phyloP scores from a whole-genome alignment of 2,329 filamentous ascomycete genomes.

The Trichothecium roseum region DNA sequence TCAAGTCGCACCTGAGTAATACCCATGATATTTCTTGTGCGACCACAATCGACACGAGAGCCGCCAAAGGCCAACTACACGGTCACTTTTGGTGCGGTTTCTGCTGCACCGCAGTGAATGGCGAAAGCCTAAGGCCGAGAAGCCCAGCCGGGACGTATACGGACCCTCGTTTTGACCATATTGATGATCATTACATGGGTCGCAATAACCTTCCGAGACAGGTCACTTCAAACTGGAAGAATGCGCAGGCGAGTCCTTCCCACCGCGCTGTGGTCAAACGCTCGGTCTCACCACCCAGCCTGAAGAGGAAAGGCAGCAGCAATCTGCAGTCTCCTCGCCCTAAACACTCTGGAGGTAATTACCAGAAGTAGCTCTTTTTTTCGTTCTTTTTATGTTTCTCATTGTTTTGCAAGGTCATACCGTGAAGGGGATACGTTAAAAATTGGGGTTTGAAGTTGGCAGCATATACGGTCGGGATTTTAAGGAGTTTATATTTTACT shows the following conservation, averaged over 20 bases:
- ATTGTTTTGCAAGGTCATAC: no score
- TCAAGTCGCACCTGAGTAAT: constrained; percentile 49
- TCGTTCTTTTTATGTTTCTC: no score
- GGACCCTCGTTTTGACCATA: constrained; percentile 50
- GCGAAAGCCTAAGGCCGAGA: constrained; percentile 12
- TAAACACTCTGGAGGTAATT: no score
- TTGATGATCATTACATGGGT: constrained; percentile 60
- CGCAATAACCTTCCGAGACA: constrained; percentile 25
- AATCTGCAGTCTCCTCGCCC: no score
- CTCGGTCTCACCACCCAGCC: no score
- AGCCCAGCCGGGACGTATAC: constrained; percentile 5
- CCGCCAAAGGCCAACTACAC: constrained; percentile 26
- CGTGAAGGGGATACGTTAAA: no score
- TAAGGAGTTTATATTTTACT: no score
- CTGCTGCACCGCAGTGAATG: constrained; percentile 42
- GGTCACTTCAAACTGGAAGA: constrained; percentile 45
- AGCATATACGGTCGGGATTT: no score
- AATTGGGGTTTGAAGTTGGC: no score
- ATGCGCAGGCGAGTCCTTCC: constrained; percentile 7
- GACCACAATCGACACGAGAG: constrained; percentile 19
- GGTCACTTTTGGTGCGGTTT: constrained; percentile 83
- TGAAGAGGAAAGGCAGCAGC: no score
- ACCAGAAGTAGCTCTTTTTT: no score
- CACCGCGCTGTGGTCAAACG: no score
- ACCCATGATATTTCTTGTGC: constrained; percentile 31